Evolutionary conservation across 2,329 filamentous ascomycete species (phyloP).

Genomic region (Zymoseptoria passerinii): DNA sequence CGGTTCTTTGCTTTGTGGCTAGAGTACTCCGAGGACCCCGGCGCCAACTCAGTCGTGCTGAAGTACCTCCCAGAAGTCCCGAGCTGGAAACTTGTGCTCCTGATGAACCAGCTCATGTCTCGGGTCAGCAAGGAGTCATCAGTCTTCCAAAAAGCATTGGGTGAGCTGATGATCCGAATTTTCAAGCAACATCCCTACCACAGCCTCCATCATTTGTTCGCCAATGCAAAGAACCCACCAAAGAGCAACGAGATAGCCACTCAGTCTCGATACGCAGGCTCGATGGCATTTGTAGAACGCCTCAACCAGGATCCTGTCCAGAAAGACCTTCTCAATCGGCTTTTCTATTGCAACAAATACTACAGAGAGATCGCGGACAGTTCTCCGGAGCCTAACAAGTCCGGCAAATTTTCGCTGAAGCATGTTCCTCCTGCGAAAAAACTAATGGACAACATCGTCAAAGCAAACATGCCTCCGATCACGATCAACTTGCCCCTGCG

Average conservation of each 20-base stretch:
- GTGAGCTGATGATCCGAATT: conserved; percentile 68
- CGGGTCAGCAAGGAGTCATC: conserved; percentile 63
- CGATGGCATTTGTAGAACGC: conserved; percentile 56
- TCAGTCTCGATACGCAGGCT: conserved; percentile 64
- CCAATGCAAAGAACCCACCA: conserved; percentile 49
- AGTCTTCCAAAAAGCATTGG: conserved; percentile 68
- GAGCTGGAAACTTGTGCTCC: conserved; percentile 79
- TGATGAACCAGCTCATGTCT: conserved; percentile 97
- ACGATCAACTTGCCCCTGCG: conserved; percentile 78
- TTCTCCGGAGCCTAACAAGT: conserved; percentile 37
- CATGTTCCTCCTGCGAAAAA: conserved; percentile 55
- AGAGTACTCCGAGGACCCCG: conserved; percentile 64
- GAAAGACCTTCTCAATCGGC: conserved; percentile 56
- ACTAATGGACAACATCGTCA: conserved; percentile 43
- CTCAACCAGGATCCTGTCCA: conserved; percentile 47
- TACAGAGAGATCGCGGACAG: conserved; percentile 56
- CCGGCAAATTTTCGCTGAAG: conserved; percentile 47
- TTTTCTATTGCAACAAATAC: conserved; percentile 65
- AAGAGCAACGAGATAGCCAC: conserved; percentile 64
- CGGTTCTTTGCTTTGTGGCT: conserved; percentile 94
- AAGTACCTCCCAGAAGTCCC: conserved; percentile 66
- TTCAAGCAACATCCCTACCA: conserved; percentile 93
- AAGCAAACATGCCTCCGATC: conserved; percentile 64
- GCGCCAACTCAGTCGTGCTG: conserved; percentile 68
- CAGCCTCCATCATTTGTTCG: conserved; percentile 94